Evolutionary conservation across 2,329 filamentous ascomycete genomes (phyloP).

Genomic region (Fusarium praegraminearum): DNA sequence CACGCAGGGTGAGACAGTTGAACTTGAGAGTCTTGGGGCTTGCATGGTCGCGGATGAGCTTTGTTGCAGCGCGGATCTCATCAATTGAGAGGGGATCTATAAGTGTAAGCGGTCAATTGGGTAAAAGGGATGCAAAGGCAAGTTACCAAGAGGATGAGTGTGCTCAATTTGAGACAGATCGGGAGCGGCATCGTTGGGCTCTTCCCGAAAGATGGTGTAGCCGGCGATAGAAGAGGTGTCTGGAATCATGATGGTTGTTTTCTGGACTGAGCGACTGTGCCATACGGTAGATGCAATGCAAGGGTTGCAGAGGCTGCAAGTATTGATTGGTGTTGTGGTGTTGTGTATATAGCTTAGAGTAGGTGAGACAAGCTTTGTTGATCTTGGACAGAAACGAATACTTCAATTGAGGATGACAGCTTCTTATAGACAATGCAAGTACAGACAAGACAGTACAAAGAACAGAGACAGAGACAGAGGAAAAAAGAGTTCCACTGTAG

Average conservation of each 20-base stretch:
- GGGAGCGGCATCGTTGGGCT: constrained; percentile 54
- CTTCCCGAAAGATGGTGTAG: constrained; percentile 60
- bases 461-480: too few relatives aligned
- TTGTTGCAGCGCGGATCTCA: constrained; percentile 64
- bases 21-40: constrained; percentile 53
- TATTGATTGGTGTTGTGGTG: neutral
- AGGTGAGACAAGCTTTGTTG: neutral
- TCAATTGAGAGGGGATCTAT: constrained; percentile 64
- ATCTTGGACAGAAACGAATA: neutral
- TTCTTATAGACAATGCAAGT: constrained; percentile 43
- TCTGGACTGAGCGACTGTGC: constrained; percentile 46
- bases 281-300: constrained; percentile 41
- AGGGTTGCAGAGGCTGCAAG: neutral
- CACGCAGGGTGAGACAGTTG: constrained; percentile 76
- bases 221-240: constrained; percentile 60
- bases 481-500: constrained; percentile 11
- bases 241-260: constrained; percentile 57
- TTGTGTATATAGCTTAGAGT: constrained; percentile 1
- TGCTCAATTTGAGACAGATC: constrained; percentile 50
- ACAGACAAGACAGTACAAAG: neutral
- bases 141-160: constrained; percentile 55
- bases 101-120: constrained; percentile 15
- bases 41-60: constrained; percentile 59
- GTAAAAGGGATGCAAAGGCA: neutral
- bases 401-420: constrained; percentile 29